Base-by-base conservation (phyloP, 352 stramenopile genomes). In the Aphanomyces astaci region DNA sequence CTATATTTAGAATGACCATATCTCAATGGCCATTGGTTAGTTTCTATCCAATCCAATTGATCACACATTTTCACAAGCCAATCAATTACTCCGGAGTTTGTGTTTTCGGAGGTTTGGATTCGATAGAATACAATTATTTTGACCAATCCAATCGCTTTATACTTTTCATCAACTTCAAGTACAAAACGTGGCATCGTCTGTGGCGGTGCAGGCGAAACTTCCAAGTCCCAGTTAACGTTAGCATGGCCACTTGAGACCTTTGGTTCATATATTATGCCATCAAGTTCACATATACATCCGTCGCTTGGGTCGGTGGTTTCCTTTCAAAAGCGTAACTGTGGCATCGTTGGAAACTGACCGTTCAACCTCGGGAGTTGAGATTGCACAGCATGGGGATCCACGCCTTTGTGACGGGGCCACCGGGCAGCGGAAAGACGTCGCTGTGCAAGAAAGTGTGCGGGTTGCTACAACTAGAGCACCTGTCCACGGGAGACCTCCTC, bases 401-500 rank as follows among this genome's bases (percentile, higher is more conserved):
- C 57, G 52, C 89, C 22, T 88, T 90, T 25, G 73, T 92, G 36
- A 89, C 81, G 66, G 84, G 80, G 2, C 84, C 81, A 0, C 84
- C 84, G 2, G 84, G 84, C 0, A 75, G 73, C 2, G 82, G 82
- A 33, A 92, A 92, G 73, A 87, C 82, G 25, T 87, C 82, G 59
- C 64, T 92, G 2, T 76, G 74, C 57, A 86, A 86, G 56, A 57
- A 82, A 11, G 64, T 92, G 4, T 84, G 80, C 24, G 70, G 78
- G 1, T 76, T 87, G 65, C 78, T 89, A 24, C 72, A 76, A 22
- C 63, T 92, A 11, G 79, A 85, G 45, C 76, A 81, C 25, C 66
- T 92, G 11, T 77, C 84, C 17, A 90, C 84, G 1, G 82, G 82
- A 1, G 82, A 90, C 17, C 59, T 92, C 28, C 62, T 92, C 30